These are phyloP conservation scores for Trichophaea hybrida DNA, from an alignment of 2,329 filamentous ascomycete genomes.

Conservation along the genomic window DNA sequence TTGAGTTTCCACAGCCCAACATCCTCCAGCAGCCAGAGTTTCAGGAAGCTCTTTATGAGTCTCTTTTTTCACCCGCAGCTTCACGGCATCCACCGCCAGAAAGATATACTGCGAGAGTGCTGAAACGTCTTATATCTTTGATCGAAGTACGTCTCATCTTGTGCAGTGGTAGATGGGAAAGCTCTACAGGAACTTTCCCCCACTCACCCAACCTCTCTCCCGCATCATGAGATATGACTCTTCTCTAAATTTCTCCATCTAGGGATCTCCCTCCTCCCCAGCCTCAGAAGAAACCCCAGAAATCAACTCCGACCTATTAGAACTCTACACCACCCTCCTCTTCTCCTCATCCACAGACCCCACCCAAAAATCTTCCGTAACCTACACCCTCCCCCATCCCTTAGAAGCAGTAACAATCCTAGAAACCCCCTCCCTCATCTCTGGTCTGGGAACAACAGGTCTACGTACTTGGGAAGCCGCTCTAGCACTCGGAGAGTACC, in stretches of 20 bases:
- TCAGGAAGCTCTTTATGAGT: slow-evolving; percentile 12
- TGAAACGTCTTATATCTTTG: slow-evolving; percentile 13
- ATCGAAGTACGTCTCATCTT: slow-evolving; percentile 9
- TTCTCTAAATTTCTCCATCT: neutral
- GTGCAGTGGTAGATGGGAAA: neutral
- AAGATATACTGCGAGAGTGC: slow-evolving; percentile 14
- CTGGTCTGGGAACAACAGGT: slow-evolving; percentile 58
- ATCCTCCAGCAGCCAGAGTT: slow-evolving; percentile 9
- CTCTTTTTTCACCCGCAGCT: slow-evolving; percentile 10
- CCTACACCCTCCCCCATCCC: slow-evolving; percentile 21
- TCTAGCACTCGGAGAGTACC: slow-evolving; percentile 54
- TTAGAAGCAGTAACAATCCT: slow-evolving; percentile 44
- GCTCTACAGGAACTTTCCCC: too few relatives aligned
- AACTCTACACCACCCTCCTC: slow-evolving; percentile 20
- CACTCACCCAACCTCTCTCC: too few relatives aligned
- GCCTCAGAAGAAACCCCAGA: slow-evolving; percentile 11
- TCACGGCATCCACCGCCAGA: slow-evolving; percentile 9
- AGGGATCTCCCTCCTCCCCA: neutral
- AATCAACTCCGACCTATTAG: slow-evolving; percentile 21
- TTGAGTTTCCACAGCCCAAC: slow-evolving; percentile 6
- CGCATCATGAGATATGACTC: slow-evolving; percentile 1
- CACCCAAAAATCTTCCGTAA: slow-evolving; percentile 13
- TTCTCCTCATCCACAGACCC: slow-evolving; percentile 2
- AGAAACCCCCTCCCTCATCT: slow-evolving; percentile 54
- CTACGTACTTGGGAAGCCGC: slow-evolving; percentile 71